Conservation (phyloP, 192 early-diverging fungal species). For the Backusella parvicylindrica region DNA sequence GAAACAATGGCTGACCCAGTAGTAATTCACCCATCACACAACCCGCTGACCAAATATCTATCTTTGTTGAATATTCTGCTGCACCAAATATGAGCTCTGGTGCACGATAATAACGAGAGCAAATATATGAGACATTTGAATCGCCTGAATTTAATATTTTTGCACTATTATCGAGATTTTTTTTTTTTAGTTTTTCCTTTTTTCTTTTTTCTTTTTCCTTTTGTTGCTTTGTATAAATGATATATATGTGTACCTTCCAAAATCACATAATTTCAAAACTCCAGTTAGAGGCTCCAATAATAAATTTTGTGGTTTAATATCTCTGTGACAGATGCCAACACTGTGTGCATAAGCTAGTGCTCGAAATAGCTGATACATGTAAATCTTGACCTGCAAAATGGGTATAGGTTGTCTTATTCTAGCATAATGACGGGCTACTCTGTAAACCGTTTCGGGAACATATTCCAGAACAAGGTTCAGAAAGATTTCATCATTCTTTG, state of each 20-base stretch:
- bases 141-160: slow-evolving; percentile 93
- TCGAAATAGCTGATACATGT: slow-evolving; percentile 98
- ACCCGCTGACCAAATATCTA: slow-evolving; percentile 94
- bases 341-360: slow-evolving; percentile 96
- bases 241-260: slow-evolving; percentile 63
- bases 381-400: slow-evolving; percentile 92
- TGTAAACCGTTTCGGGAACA: slow-evolving; percentile 95
- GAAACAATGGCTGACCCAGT: slow-evolving; percentile 90
- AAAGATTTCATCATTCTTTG: slow-evolving; percentile 87
- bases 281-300: slow-evolving; percentile 86
- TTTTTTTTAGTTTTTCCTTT: neutral
- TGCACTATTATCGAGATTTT: slow-evolving; percentile 56
- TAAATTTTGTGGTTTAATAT: slow-evolving; percentile 99
- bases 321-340: slow-evolving; percentile 97
- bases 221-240: neutral
- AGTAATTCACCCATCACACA: slow-evolving; percentile 97
- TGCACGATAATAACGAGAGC: slow-evolving; percentile 96
- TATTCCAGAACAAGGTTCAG: slow-evolving; percentile 95
- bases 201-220: neutral
- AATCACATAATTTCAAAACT: slow-evolving; percentile 97
- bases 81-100: slow-evolving; percentile 97
- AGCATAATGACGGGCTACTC: slow-evolving; percentile 86
- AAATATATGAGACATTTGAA: slow-evolving; percentile 98
- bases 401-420: slow-evolving; percentile 95
- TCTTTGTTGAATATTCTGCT: slow-evolving; percentile 85